Conservation (phyloP, 1,284 basidiomycete species). For the Cutaneotrichosporon sp. region DNA sequence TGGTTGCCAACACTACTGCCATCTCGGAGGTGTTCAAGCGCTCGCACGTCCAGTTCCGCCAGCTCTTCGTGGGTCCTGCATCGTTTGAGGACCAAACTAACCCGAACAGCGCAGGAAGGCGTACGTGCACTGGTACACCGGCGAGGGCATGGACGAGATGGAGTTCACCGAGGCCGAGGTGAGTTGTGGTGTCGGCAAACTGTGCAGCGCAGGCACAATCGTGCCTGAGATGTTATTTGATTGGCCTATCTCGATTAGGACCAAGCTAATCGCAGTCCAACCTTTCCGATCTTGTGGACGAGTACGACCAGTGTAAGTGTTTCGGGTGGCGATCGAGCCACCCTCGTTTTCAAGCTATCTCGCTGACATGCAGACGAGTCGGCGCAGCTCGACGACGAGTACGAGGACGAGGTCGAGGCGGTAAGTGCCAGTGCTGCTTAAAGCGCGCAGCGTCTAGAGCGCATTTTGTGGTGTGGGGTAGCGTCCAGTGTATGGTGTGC, state of each 20-base stretch:
- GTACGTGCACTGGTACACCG: slow-evolving; percentile 85
- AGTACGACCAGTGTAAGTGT: slow-evolving; percentile 47
- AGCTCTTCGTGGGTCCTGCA: slow-evolving; percentile 44
- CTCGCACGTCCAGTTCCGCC: slow-evolving; percentile 68
- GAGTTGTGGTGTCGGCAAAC: background rate
- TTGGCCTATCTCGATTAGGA: background rate
- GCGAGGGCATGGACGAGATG: slow-evolving; percentile 88
- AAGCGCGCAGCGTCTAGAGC: background rate
- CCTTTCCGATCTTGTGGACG: slow-evolving; percentile 48
- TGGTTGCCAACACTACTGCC: slow-evolving; percentile 78
- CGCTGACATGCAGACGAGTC: slow-evolving; percentile 28
- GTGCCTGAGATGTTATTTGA: background rate
- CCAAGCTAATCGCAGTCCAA: slow-evolving; percentile 29
- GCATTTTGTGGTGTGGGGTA: slow-evolving; percentile 1
- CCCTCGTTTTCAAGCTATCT: background rate
- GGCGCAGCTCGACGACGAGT: slow-evolving; percentile 38
- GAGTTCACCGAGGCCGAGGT: slow-evolving; percentile 73
- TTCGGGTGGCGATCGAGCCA: background rate
- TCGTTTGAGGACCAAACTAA: no score
- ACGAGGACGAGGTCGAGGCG: slow-evolving; percentile 32
- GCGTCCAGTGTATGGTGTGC: slow-evolving; percentile 1
- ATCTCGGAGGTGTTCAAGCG: slow-evolving; percentile 82
- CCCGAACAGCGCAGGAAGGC: slow-evolving; percentile 63
- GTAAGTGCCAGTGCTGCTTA: slow-evolving; percentile 10
- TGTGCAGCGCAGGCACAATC: background rate